Evolutionary conservation across 139 green algal genomes (phyloP), one percentile per base, ranked within the genome.

Genomic region (Tetradesmus lagerheimii): DNA sequence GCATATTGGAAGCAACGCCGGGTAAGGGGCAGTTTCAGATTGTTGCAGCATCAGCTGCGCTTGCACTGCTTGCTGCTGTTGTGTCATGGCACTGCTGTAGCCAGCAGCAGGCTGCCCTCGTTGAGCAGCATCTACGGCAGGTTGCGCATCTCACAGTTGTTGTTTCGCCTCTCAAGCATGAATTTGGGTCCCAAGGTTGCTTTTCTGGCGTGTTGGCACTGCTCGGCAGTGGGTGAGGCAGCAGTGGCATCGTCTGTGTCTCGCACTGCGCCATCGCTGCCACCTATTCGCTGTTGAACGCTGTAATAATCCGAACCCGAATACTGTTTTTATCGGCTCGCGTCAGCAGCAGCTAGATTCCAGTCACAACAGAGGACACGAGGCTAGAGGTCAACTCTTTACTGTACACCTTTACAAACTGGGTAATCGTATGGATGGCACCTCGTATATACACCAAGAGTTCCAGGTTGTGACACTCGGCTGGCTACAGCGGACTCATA

Each of bases 251-350:
- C 57, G 57, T 31, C 57, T 71, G 57, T n/a, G 23, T 71, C 57
- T 71, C 57, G 57, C 57, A 71, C 71, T 79, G 71, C 8, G 71
- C 71, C 71, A 79, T 79, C 20, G 71, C n/a, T 39, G 71, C 71
- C 41, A 9, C 71, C 23, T 18, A 23, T 23, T 5, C 1, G 2
- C 5, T 37, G 11, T 37, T 31, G 15, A 15, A 16, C 20, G 47
- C 8, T 62, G 12, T 16, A 16, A 62, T 16, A 18, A 16, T 62
- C 1, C 1, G 18, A 12, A 18, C 6, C 4, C 47, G 20, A 20
- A 2, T 23, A 1, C 12, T 23, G 12, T 62, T 20, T 1, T 62
- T 62, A 12, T 62, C 47, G 47, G 15, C 66, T 76, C n/a, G 5
- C 35, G 66, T 23, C 66, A 76, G 66, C 23, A n/a, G n/a, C n/a